Conservation (phyloP, 176 grass and related monocot genomes). For the Juncus effusus region DNA sequence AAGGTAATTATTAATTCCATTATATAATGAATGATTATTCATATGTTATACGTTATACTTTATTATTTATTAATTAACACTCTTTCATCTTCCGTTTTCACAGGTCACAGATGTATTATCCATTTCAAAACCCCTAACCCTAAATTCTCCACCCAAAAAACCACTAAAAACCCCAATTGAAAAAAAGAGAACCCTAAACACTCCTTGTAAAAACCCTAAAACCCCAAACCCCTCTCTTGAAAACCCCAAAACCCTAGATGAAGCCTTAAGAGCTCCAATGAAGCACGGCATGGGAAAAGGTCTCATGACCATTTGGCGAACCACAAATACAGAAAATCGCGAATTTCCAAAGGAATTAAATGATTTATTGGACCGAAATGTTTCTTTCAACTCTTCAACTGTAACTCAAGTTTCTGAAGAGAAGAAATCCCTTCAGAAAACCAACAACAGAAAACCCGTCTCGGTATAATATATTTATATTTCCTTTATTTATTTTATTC, state of each 20-base stretch:
- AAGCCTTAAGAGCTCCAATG: conserved; percentile 29
- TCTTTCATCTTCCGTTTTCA: conserved; percentile 2
- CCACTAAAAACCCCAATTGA: conserved; percentile 1
- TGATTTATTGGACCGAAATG: conserved; percentile 49
- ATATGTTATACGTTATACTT: too few species aligned
- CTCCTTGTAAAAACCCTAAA: neutral
- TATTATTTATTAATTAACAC: neutral
- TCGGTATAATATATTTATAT: conserved; percentile 17
- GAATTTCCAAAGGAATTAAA: conserved; percentile 37
- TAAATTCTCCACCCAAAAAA: conserved; percentile 7
- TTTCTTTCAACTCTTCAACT: conserved; percentile 53
- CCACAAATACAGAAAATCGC: conserved; percentile 52
- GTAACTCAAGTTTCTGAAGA: neutral
- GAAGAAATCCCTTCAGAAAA: conserved; percentile 7
- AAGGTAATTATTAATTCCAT: conserved; percentile 48
- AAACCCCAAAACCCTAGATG: conserved; percentile 17
- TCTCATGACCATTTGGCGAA: conserved; percentile 91
- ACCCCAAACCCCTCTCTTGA: neutral
- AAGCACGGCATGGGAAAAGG: conserved; percentile 97
- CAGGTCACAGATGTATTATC: conserved; percentile 14
- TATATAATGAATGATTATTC: too few species aligned
- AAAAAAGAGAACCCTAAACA: neutral
- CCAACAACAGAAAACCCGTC: conserved; percentile 20
- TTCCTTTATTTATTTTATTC: conserved; percentile 1
- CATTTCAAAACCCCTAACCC: conserved; percentile 7